Evolutionary conservation across 805 yeast genomes (phyloP).

Genomic region (Blastobotrys terrestris): DNA sequence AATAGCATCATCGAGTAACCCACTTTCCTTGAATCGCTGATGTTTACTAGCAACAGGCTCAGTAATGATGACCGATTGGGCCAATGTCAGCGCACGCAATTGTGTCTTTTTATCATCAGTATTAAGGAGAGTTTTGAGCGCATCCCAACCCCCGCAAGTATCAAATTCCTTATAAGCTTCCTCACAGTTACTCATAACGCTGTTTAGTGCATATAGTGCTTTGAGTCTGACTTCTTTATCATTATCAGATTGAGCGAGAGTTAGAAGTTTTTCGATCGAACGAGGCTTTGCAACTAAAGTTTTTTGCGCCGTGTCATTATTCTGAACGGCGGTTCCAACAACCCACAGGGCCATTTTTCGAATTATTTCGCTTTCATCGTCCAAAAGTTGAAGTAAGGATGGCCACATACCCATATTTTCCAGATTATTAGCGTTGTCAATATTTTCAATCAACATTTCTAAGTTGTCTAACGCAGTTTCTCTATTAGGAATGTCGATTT

Average conservation of each 20-base stretch:
- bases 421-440: constrained; percentile 92
- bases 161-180: constrained; percentile 52
- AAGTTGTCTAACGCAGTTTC: constrained; percentile 80
- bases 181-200: constrained; percentile 62
- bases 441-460: constrained; percentile 86
- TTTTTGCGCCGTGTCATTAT: constrained; percentile 70
- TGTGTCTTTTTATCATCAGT: constrained; percentile 9
- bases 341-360: constrained; percentile 61
- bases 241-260: constrained; percentile 21
- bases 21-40: constrained; percentile 10
- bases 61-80: constrained; percentile 17
- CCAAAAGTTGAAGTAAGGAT: constrained; percentile 50
- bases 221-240: constrained; percentile 44
- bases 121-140: constrained; percentile 32
- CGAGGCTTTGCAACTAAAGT: constrained; percentile 39
- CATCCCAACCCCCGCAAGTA: constrained; percentile 55
- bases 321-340: constrained; percentile 89
- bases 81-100: constrained; percentile 16
- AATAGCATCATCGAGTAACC: constrained; percentile 11
- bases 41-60: constrained; percentile 19
- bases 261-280: constrained; percentile 28
- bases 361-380: constrained; percentile 40
- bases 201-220: constrained; percentile 72
- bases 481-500: constrained; percentile 56
- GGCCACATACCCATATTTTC: constrained; percentile 81